Evolutionary conservation across 768 basidiomycete species (phyloP), one percentile per base, ranked within the genome.

Genomic region (Ramaria sp.): DNA sequence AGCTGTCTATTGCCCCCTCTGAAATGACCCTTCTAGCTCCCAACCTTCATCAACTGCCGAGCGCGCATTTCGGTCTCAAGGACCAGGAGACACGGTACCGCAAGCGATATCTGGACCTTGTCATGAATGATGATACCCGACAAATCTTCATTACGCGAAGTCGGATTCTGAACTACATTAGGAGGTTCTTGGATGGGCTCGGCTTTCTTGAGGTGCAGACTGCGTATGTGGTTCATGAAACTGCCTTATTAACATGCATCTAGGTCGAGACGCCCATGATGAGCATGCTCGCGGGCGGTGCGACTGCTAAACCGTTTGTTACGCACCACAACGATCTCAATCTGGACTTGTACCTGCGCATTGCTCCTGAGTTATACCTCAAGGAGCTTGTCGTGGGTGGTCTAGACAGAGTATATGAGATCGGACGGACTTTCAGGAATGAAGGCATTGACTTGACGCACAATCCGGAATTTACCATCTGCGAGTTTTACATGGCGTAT

Each of bases 401-500:
- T 2, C 79, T 99, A 20, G 95, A 98, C 70, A 86, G 96, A 46
- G 96, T 99, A 12, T 99, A 91, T 71, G 96, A 99, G 72, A 97
- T 99, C 60, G 96, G 95, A 2, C 84, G 95, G 42, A 93, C 97
- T 12, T 99, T 98, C 80, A 78, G 96, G 48, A 99, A 98, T 71
- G 96, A 99, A 69, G 90, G 94, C 31, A 99, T 99, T 66, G 96
- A 99, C 73, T 74, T 99, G 62, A 99, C 96, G 17, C 96, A 99
- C 71, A 99, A 99, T 72, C 96, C 96, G 63, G 96, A 99, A 70
- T 97, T 97, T 75, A 90, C 91, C 5, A 95, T 97, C 73, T 98
- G 95, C 79, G 95, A 99, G 74, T 98, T 99, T 73, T 99, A 98
- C 68, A 98, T 99, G 95, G 95, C 96, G 31, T 98, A 97, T 64